Base-by-base conservation (phyloP, 176 grass and related monocot species). In the Secale cereale region DNA sequence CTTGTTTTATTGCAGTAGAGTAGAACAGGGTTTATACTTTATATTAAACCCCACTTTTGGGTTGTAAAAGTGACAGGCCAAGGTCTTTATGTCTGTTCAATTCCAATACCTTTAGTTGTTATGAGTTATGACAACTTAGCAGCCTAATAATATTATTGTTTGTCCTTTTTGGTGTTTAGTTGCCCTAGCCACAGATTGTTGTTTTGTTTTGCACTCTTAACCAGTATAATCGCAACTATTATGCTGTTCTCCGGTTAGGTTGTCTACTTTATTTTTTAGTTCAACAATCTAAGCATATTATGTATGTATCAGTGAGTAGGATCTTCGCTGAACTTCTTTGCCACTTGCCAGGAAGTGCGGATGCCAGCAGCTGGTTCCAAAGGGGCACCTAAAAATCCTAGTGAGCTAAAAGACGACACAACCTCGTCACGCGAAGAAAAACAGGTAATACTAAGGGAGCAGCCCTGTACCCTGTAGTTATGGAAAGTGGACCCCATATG, bases 361-460 rank as follows among this genome's bases (percentile, higher is more conserved):
- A 93, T 98, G 78, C 96, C 91, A 3, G 96, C 96, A 29, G 93
- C 96, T 81, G 96, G 96, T 85, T 88, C 91, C 4, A 95, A 98
- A 92, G 89, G 89, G 52, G 81, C 83, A 36, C 93, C 87, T 22
- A 98, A 94, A 89, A 98, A 92, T 73, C 96, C 93, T 22, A 74
- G 87, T 77, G 87, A 95, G 87, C 79, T 98, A 56, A 98, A 98
- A 94, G 91, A 98, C 62, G 96, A 95, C 66, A 95, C 96, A 71
- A 93, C 85, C 72, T 81, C 91, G 2, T 92, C 96, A 79, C 88
- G 96, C 8, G 93, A 89, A 15, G 96, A 98, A 87, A 98, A 98
- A 35, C 87, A 94, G 91, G 96, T 95, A 89, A 73, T 57, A 16
- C 35, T 79, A 28, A 79, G n/a, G 66, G 7, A 74, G 70, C 23